A percentile compares a stretch with the other conserved stretches of the same genome.
phyloP scores from a whole-genome alignment of 345 rosid species.

The Eucalyptus decipiens region DNA sequence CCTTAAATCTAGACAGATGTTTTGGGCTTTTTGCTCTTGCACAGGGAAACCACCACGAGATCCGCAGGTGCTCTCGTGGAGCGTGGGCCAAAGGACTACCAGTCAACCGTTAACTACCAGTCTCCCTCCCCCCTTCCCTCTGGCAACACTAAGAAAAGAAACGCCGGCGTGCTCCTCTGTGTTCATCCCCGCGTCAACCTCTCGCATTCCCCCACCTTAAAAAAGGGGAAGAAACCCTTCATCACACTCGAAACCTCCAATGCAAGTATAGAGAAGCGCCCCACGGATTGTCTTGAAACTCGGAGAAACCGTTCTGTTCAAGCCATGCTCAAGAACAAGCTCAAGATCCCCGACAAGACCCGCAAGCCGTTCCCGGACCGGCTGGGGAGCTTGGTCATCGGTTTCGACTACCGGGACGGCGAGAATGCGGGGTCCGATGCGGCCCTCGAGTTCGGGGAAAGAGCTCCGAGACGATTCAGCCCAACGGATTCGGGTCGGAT shows the following conservation, averaged over 20 bases:
- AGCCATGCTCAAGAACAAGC: constrained; percentile 38
- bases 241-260: not conserved
- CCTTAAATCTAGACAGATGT: not conserved
- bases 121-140: not conserved
- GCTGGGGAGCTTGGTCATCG: constrained; percentile 40
- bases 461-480: constrained; percentile 47
- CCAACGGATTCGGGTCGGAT: constrained; percentile 14
- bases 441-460: constrained; percentile 29
- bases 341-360: constrained; percentile 32
- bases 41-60: not conserved
- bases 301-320: not conserved
- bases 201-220: not conserved
- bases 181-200: not conserved
- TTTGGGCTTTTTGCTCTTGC: not conserved
- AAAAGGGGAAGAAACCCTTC: not conserved
- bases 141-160: not conserved
- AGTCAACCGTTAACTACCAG: constrained; percentile 2
- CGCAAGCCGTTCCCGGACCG: constrained; percentile 29
- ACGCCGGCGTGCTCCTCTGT: not conserved
- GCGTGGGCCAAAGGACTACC: not conserved
- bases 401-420: constrained; percentile 15
- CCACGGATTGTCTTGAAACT: not conserved
- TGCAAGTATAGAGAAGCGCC: not conserved
- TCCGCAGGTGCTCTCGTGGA: not conserved
- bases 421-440: constrained; percentile 9